A percentile compares a stretch with the other conserved stretches of the same genome.
phyloP scores from a whole-genome alignment of 768 basidiomycete species.

The Agaricus sinodeliciosus region DNA sequence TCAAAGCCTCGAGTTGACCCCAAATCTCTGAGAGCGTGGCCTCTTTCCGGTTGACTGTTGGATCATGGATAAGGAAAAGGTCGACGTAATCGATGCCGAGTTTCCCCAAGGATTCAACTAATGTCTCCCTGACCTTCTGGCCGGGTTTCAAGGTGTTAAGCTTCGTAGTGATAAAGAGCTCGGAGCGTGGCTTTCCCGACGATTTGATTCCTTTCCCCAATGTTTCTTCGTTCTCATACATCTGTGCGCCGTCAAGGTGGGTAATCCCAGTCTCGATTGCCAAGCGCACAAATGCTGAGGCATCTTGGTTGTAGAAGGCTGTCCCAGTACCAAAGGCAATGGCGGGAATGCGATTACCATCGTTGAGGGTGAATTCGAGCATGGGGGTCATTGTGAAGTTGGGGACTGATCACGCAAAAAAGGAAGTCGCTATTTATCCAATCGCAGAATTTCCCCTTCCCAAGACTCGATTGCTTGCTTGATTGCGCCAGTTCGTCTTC shows the following conservation, averaged over 20 bases:
- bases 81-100: constrained; percentile 51
- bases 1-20: constrained; percentile 54
- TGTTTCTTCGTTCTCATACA: constrained; percentile 49
- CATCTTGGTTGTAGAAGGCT: constrained; percentile 40
- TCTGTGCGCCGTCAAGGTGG: constrained; percentile 61
- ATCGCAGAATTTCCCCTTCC: no score
- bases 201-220: constrained; percentile 45
- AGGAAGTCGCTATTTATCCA: no score
- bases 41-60: constrained; percentile 26
- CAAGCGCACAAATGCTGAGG: constrained; percentile 26
- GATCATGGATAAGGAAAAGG: constrained; percentile 55
- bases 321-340: constrained; percentile 61
- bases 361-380: constrained; percentile 41
- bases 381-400: constrained; percentile 20
- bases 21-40: constrained; percentile 47
- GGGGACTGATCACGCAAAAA: no score
- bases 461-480: no score
- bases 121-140: constrained; percentile 38
- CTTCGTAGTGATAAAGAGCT: constrained; percentile 61
- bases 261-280: constrained; percentile 54
- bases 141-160: constrained; percentile 34
- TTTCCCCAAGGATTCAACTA: constrained; percentile 49
- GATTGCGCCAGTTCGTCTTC: no score
- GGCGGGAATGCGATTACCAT: constrained; percentile 47
- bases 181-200: constrained; percentile 44